A percentile compares a stretch with the other conserved stretches of the same genome.
Evolutionary conservation across 345 rosid genomes (phyloP).

Genomic region (Brassica incana): DNA sequence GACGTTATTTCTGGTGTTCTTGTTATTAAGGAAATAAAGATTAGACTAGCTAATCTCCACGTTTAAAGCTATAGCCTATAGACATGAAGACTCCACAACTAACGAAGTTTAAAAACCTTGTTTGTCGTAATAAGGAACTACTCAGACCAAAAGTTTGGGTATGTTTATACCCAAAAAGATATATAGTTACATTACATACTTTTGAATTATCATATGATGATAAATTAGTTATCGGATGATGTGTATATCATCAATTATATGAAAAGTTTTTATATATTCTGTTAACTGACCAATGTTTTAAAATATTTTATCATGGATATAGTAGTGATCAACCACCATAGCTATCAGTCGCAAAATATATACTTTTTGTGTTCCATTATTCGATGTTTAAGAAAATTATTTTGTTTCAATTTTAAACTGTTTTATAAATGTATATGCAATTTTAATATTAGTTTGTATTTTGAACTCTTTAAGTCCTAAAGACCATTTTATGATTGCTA

Average conservation of each 20-base stretch:
- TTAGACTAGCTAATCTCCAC: not conserved
- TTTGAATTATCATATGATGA: not conserved
- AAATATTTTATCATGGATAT: not conserved
- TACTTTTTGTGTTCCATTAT: too few relatives aligned
- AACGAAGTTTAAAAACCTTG: not conserved
- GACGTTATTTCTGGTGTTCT: constrained; percentile 14
- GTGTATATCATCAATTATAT: not conserved
- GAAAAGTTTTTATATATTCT: not conserved
- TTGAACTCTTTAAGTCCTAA: too few relatives aligned
- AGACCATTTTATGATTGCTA: too few relatives aligned
- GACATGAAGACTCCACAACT: constrained; percentile 21
- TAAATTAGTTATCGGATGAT: not conserved
- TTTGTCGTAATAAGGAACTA: constrained; percentile 14
- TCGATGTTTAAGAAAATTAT: too few relatives aligned
- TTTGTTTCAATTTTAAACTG: too few relatives aligned
- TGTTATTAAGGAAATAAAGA: constrained; percentile 5
- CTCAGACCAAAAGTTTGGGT: not conserved
- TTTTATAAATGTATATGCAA: not conserved
- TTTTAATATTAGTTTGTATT: too few relatives aligned
- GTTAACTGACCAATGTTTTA: not conserved
- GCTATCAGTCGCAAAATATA: not conserved
- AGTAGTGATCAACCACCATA: not conserved
- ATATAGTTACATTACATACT: not conserved
- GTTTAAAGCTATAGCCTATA: not conserved
- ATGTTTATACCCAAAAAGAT: constrained; percentile 8